These are phyloP conservation scores for Boletus rubescentipes DNA, from an alignment of 768 basidiomycete genomes.

Conservation along the genomic window DNA sequence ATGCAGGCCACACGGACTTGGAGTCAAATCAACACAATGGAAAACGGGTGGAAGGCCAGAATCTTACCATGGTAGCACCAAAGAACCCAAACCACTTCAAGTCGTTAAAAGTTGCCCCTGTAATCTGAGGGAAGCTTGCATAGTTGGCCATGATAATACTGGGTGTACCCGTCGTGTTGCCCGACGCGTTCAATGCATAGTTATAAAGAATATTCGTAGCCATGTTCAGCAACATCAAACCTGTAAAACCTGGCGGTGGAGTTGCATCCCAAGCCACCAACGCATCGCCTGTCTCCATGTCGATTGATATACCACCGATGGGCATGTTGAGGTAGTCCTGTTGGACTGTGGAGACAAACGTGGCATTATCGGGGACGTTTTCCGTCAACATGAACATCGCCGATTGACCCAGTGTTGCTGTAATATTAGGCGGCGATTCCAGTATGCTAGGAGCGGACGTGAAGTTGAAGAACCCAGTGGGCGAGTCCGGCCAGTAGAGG, in stretches of 20 bases:
- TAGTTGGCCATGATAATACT: constrained; percentile 60
- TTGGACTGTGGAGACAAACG: constrained; percentile 55
- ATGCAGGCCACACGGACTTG: constrained; percentile 77
- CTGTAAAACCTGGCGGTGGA: constrained; percentile 56
- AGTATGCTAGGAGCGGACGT: constrained; percentile 40
- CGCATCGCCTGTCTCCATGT: constrained; percentile 46
- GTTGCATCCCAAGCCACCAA: constrained; percentile 73
- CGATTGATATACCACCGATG: constrained; percentile 67
- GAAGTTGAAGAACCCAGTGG: constrained; percentile 34
- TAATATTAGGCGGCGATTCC: constrained; percentile 54
- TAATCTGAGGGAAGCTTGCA: constrained; percentile 55
- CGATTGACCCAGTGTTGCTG: constrained; percentile 44
- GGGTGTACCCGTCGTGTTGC: constrained; percentile 35
- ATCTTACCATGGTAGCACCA: constrained; percentile 63
- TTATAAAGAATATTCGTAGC: constrained; percentile 68
- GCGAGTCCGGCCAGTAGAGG: constrained; percentile 55
- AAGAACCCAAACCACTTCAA: constrained; percentile 79
- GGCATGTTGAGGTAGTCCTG: constrained; percentile 53
- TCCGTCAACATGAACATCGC: constrained; percentile 35
- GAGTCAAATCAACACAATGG: not conserved
- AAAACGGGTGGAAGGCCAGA: not conserved
- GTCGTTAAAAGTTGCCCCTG: constrained; percentile 54
- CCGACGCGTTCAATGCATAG: constrained; percentile 54
- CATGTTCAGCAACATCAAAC: constrained; percentile 64
- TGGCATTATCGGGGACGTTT: constrained; percentile 53